Evolutionary conservation across 176 grass and related monocot species (phyloP).

Genomic region (Rhynchospora breviuscula): DNA sequence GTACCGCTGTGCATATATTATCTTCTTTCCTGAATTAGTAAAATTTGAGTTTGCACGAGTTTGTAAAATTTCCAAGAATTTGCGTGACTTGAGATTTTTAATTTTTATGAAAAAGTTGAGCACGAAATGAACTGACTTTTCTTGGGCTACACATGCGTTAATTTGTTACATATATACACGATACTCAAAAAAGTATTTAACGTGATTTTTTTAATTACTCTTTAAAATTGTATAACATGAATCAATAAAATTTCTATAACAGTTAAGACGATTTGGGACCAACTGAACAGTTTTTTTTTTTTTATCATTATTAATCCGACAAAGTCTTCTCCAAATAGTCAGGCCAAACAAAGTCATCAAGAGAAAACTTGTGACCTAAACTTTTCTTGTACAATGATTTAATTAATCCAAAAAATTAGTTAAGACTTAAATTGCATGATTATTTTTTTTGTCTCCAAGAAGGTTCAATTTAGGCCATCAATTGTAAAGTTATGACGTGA

Average conservation of each 20-base stretch:
- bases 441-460: background rate
- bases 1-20: background rate
- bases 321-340: background rate
- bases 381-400: constrained; percentile 14
- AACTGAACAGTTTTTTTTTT: background rate
- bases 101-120: background rate
- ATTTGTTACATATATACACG: too few relatives aligned
- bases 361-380: constrained; percentile 2
- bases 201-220: background rate
- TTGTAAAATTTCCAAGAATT: background rate
- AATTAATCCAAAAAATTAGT: background rate
- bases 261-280: background rate
- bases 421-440: constrained; percentile 5
- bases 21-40: background rate
- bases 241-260: background rate
- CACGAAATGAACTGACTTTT: background rate
- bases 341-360: background rate
- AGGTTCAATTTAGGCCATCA: background rate
- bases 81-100: background rate
- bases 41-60: background rate
- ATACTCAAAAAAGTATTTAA: background rate
- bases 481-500: background rate
- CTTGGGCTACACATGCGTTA: background rate
- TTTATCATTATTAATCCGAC: background rate
- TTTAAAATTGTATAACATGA: background rate